phyloP scores from a whole-genome alignment of 1,139 yeast species.

The Meyerozyma guilliermondii region DNA sequence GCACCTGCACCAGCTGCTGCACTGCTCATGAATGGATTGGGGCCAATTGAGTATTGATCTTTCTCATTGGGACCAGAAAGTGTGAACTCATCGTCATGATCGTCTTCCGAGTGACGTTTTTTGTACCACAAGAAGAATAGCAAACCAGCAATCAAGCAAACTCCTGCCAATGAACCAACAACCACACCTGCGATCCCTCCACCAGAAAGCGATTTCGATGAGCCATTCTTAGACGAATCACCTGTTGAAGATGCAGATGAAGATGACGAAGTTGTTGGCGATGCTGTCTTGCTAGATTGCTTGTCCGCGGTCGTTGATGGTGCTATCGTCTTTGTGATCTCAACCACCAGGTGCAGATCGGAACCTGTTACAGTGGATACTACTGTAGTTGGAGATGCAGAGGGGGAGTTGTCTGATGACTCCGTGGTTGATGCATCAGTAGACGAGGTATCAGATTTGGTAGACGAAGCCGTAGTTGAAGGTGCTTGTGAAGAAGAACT shows the following conservation, averaged over 20 bases:
- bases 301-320: not conserved
- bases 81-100: slow-evolving; percentile 33
- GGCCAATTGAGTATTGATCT: slow-evolving; percentile 12
- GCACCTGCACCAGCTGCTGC: slow-evolving; percentile 4
- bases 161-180: slow-evolving; percentile 57
- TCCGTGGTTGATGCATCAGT: slow-evolving; percentile 4
- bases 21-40: slow-evolving; percentile 20
- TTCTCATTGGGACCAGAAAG: slow-evolving; percentile 29
- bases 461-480: slow-evolving; percentile 9
- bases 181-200: slow-evolving; percentile 78
- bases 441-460: slow-evolving; percentile 3
- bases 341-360: slow-evolving; percentile 1
- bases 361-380: slow-evolving; percentile 2
- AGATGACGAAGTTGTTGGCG: slow-evolving; percentile 4
- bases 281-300: not conserved
- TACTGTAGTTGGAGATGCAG: not conserved
- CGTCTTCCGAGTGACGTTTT: slow-evolving; percentile 28
- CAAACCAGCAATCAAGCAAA: slow-evolving; percentile 15
- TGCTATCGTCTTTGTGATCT: not conserved
- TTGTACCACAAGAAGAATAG: slow-evolving; percentile 42
- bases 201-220: slow-evolving; percentile 30
- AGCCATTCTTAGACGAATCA: slow-evolving; percentile 7
- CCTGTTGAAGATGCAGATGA: slow-evolving; percentile 3
- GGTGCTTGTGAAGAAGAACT: slow-evolving; percentile 4
- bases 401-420: slow-evolving; percentile 1